Base-by-base conservation (phyloP, 495 filamentous ascomycete species). In the Xylaria longipes region DNA sequence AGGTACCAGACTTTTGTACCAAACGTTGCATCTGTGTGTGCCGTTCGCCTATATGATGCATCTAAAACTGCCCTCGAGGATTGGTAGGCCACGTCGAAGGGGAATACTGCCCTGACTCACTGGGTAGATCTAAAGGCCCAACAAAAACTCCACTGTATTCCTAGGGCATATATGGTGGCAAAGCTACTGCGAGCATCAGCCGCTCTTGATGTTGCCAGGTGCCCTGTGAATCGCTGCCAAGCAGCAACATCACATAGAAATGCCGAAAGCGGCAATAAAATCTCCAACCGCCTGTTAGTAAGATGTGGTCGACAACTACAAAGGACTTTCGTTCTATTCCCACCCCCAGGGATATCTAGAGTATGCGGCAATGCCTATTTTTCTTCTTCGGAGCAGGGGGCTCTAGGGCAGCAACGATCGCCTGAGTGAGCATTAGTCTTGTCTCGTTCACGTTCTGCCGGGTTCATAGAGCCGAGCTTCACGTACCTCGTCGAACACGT, bases 401-500 rank as follows among this genome's bases (percentile, higher is more conserved):
- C 80, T 97, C 93, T 52, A 97, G 87, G 3, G 93, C 93, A 65
- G 94, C 94, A 64, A 97, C 94, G 75, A 97, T 97, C 25, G 94
- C 94, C 93, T 97, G 66, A 33, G 39, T 17, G 41, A 50, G 14
- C 64, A 61, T 74, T 75, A 78, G 37, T 57, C 65, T 69, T 48
- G 68, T 50, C 27, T 70, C 29, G 8, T 43, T 52, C 22, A 25
- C 25, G n/a, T 45, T 68, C 50, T 12, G 46, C 17, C 22, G 60
- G 22, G 52, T 69, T 39, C 66, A 54, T 60, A 73, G 62, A 20
- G 50, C 20, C 9, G 46, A 72, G 25, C 37, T 77, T 62, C 56
- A 81, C 88, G 60, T 88, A 97, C 95, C 93, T 99, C 96, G 75
- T 99, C 96, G 82, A 99, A 99, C 35, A 99, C 96, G 80, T 99